These are phyloP conservation scores for Ogataea philodendri DNA, from an alignment of 805 yeast species.

Conservation along the genomic window DNA sequence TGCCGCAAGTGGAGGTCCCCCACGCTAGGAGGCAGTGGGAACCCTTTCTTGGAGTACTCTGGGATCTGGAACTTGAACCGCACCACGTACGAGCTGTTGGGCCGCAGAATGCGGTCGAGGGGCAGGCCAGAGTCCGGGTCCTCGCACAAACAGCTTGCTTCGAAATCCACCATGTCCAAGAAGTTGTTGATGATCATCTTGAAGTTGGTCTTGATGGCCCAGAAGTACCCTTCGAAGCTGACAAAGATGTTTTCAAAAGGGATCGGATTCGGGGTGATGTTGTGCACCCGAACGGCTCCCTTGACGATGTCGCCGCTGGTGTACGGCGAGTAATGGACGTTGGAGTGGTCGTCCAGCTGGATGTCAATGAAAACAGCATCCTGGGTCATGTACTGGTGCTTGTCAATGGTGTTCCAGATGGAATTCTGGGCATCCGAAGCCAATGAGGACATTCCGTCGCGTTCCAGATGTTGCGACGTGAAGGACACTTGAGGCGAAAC, in stretches of 20 bases:
- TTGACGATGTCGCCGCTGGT: constrained; percentile 14
- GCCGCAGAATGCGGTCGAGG: constrained; percentile 15
- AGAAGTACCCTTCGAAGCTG: constrained; percentile 42
- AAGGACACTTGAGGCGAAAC: neutral
- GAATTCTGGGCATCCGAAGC: constrained; percentile 12
- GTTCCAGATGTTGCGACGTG: neutral
- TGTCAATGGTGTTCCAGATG: constrained; percentile 16
- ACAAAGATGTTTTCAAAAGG: constrained; percentile 44
- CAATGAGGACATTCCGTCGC: constrained; percentile 5
- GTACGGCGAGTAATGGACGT: constrained; percentile 13
- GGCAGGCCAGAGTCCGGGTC: constrained; percentile 19
- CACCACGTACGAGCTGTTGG: constrained; percentile 16
- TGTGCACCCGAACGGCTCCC: constrained; percentile 18
- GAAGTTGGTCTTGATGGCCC: constrained; percentile 19
- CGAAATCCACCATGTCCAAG: constrained; percentile 41
- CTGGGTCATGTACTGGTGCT: constrained; percentile 12
- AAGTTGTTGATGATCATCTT: constrained; percentile 28
- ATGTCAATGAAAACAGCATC: constrained; percentile 31
- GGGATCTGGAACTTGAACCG: constrained; percentile 22
- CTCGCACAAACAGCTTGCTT: constrained; percentile 18
- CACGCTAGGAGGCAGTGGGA: constrained; percentile 16
- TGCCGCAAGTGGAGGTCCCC: constrained; percentile 19
- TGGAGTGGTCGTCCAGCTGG: constrained; percentile 22
- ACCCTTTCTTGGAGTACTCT: constrained; percentile 11
- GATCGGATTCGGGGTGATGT: constrained; percentile 23